Conservation (phyloP, 2,329 filamentous ascomycete species). For the Dryadomyces quercus-mongolicae region DNA sequence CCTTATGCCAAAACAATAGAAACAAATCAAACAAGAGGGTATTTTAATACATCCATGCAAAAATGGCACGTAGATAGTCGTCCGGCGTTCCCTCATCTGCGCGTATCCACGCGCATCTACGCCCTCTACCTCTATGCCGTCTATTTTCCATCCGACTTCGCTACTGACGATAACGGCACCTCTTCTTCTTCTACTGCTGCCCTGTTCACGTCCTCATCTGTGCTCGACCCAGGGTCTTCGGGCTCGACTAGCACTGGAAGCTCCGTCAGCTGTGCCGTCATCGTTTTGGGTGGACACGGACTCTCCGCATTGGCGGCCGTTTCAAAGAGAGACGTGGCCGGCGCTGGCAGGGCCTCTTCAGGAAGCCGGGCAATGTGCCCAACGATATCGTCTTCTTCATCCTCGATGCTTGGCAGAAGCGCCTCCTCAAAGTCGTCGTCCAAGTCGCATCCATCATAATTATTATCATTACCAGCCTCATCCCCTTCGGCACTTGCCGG, state of each 20-base stretch:
- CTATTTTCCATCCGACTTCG: background rate
- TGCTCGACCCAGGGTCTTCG: conserved; percentile 6
- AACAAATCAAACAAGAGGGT: background rate
- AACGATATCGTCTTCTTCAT: background rate
- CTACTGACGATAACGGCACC: background rate
- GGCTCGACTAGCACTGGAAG: conserved; percentile 2
- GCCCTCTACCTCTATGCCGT: background rate
- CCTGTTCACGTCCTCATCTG: background rate
- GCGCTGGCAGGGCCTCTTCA: background rate
- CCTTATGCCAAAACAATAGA: background rate
- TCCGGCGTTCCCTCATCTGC: no score
- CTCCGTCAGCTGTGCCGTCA: background rate
- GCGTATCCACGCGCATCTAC: background rate
- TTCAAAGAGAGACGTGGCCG: background rate
- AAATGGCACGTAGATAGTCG: no score
- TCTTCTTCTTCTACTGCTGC: background rate
- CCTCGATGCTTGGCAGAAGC: background rate
- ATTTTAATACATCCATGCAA: no score
- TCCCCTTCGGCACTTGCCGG: conserved; percentile 20
- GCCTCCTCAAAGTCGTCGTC: conserved; percentile 8
- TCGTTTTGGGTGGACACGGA: no score
- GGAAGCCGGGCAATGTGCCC: background rate
- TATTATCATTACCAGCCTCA: conserved; percentile 13
- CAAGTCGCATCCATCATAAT: conserved; percentile 6
- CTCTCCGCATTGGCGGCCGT: no score